Base-by-base conservation (phyloP, 2,329 filamentous ascomycete species). In the Penicillium hesseltinei region DNA sequence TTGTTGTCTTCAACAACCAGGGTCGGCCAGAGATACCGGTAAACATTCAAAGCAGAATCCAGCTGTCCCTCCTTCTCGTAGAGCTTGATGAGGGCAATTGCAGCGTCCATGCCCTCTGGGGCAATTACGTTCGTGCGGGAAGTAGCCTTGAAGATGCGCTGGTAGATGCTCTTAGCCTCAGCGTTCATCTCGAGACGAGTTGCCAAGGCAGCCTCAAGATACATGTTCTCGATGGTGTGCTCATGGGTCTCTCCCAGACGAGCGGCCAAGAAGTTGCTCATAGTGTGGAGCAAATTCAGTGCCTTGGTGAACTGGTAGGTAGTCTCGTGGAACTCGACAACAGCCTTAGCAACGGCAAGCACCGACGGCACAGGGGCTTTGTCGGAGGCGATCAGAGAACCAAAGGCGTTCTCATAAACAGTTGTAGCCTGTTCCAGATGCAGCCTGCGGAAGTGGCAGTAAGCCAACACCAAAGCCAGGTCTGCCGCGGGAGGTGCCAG, bases 21-120 rank as follows among this genome's bases (percentile, higher is more conserved):
- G 0, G 75, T 78, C 44, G 78, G 75, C 81, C 80, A 83, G 9
- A 82, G 65, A 17, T 75, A 70, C 2, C 68, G 70, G 54, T 80
- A 81, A 11, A 82, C 71, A 10, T 75, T 71, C 31, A 80, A 74
- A 1, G 81, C 78, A 53, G 79, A 73, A 6, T 72, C 68, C 78
- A 77, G 81, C 53, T 77, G 73, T 59, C 73, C 65, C 40, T 77
- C 72, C 9, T 75, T 68, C 54, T 81, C 73, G 59, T 81, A 82
- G 47, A 81, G 71, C 8, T 69, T 68, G 29, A 77, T 71, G 3
- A 83, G 73, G 17, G 76, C 73, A 9, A 79, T 61, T 0, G 80
- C 77, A 5, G 81, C 81, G 48, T 78, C 70, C 23, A 82, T 75
- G 0, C 77, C 80, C 17, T 78, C 76, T 0, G 71, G 69, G 7